Base-by-base conservation (phyloP, 441 rosid genomes). In the Kokia cookei region DNA sequence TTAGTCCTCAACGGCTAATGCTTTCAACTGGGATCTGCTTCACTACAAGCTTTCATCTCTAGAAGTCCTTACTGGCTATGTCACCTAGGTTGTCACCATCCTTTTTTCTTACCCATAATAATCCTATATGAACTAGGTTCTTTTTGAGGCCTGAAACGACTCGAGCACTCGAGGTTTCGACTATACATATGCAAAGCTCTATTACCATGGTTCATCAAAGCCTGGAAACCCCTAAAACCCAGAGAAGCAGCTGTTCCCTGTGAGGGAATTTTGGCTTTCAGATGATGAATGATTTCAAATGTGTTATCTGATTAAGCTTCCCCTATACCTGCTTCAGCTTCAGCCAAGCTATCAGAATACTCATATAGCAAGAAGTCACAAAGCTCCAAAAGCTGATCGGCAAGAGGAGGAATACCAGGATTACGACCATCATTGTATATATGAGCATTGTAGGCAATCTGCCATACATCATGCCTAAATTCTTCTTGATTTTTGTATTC, bases 361-460 rank as follows among this genome's bases (percentile, higher is more conserved):
- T 87, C 85, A 3, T 82, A 77, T 27, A 96, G 57, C 90, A 96
- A 78, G 83, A 84, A 88, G 81, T 96, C 98, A 77, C 98, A 96
- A 10, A 94, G 73, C 83, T 94, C 96, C 79, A 96, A 71, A 50
- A 96, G 91, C 88, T 94, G 98, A 90, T 96, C 99, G 3, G 98
- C 99, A 6, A 94, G 88, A 3, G 97, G 99, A 40, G 99, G 98
- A 77, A 96, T 96, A 61, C 86, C 94, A 15, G 95, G 99, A 86
- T 96, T 86, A 72, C 98, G 91, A 59, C 87, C 73, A 22, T 89
- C 93, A 61, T 96, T 96, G 80, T 96, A 96, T 51, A 58, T 7
- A 79, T 96, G 99, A 57, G 99, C 98, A 71, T 96, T 96, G 70
- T 7, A 81, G 7, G 88, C 65, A 48, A 96, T 96, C 88, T 90